These are phyloP conservation scores for Penicillium sp. DNA, from an alignment of 2,329 filamentous ascomycete species.

Conservation along the genomic window DNA sequence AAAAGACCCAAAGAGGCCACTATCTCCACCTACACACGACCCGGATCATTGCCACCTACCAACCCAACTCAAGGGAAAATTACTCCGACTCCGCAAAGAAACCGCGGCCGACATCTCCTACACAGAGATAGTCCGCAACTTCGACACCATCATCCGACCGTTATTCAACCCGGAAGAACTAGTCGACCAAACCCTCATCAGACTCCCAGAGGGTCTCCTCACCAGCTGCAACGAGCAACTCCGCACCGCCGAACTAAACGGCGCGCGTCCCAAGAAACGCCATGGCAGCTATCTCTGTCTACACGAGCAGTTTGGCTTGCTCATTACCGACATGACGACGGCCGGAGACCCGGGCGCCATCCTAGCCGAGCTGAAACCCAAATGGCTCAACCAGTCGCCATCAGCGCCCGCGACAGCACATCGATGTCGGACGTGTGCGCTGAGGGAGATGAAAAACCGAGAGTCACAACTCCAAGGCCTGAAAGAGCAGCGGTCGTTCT, in stretches of 20 bases:
- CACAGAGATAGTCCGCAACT: slow-evolving; percentile 44
- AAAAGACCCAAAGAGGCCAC: slow-evolving; percentile 24
- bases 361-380: slow-evolving; percentile 76
- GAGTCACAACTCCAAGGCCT: slow-evolving; percentile 32
- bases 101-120: slow-evolving; percentile 54
- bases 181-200: slow-evolving; percentile 57
- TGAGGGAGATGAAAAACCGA: slow-evolving; percentile 51
- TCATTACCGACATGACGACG: slow-evolving; percentile 72
- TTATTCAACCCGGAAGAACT: slow-evolving; percentile 58
- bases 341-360: slow-evolving; percentile 32
- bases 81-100: slow-evolving; percentile 64
- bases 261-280: slow-evolving; percentile 50
- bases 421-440: slow-evolving; percentile 74
- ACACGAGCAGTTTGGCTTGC: slow-evolving; percentile 62
- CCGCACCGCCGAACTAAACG: slow-evolving; percentile 47
- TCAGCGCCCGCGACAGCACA: slow-evolving; percentile 63
- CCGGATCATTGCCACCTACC: slow-evolving; percentile 21
- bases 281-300: slow-evolving; percentile 53
- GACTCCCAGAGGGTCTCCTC: slow-evolving; percentile 47
- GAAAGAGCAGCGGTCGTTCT: slow-evolving; percentile 50
- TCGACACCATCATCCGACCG: slow-evolving; percentile 49
- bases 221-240: slow-evolving; percentile 57
- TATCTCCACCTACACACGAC: slow-evolving; percentile 18
- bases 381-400: slow-evolving; percentile 77
- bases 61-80: slow-evolving; percentile 43